These are phyloP conservation scores for Flaveria trinervia DNA, from an alignment of 129 eudicot genomes.

Conservation along the genomic window DNA sequence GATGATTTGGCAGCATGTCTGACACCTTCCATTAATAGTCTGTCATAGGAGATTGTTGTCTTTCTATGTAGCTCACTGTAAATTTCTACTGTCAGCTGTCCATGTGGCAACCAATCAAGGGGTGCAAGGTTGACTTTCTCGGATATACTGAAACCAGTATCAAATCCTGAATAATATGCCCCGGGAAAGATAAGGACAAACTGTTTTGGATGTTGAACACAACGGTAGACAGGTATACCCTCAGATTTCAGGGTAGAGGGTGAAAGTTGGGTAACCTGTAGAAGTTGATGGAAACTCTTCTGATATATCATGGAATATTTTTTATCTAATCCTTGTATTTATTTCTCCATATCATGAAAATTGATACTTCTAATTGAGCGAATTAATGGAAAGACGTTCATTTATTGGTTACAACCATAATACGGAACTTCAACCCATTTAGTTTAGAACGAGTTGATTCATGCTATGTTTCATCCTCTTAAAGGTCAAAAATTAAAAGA, in stretches of 20 bases:
- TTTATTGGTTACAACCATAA: constrained; percentile 5
- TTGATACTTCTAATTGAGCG: background rate
- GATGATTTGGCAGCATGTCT: constrained; percentile 52
- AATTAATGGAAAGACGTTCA: background rate
- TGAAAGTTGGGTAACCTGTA: constrained; percentile 81
- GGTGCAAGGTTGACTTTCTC: constrained; percentile 70
- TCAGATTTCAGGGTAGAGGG: constrained; percentile 59
- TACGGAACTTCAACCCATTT: background rate
- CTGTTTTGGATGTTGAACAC: constrained; percentile 65
- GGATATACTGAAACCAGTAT: constrained; percentile 68
- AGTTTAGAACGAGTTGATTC: background rate
- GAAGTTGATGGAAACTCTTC: background rate
- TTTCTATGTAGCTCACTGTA: constrained; percentile 54
- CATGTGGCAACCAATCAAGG: constrained; percentile 90
- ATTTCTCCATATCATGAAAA: constrained; percentile 12
- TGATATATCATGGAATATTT: constrained; percentile 4
- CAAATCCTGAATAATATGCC: constrained; percentile 69
- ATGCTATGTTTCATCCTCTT: background rate
- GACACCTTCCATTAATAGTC: constrained; percentile 61
- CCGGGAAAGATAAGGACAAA: constrained; percentile 72
- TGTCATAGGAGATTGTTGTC: constrained; percentile 74
- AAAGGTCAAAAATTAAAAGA: background rate
- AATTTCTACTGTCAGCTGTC: constrained; percentile 54
- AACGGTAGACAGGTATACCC: constrained; percentile 80
- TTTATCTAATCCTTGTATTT: constrained; percentile 8